Base-by-base conservation (phyloP, 2,329 filamentous ascomycete species). In the Cercospora sesami region DNA sequence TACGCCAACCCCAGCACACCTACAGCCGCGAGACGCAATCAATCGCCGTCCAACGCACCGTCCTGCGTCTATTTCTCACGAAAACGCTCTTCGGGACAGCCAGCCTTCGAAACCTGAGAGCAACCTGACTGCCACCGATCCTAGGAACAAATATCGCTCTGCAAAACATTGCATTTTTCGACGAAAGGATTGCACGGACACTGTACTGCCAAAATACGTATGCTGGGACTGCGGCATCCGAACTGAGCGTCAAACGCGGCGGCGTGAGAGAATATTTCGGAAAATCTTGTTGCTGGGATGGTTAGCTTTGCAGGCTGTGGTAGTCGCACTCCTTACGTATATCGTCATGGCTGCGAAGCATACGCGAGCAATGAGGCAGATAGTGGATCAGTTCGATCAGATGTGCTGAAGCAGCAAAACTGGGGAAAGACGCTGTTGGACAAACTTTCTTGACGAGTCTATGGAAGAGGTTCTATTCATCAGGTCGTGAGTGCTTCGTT, bases 291-390 rank as follows among this genome's bases (percentile, higher is more conserved):
- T 64, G 8, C n/a, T 57, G 14, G 30, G 31, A 57, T 64, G 62
- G 62, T 31, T 57, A 18, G 62, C 6, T 4, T 5, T 64, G 31
- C 62, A 64, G 62, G 31, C 45, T 31, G 33, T 18, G 10, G 3
- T 64, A 23, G 51, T 64, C 8, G 62, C 12, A 7, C 16, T 23
- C 26, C n/a, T 64, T 16, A 53, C 55, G 21, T 64, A 58, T 14
- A 57, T 16, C 30, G 14, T 64, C 5, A 64, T 64, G 62, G 62
- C 48, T 12, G 62, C 51, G 48, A 64, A 58, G 51, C 48, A 64
- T 23, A 42, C 30, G 51, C 53, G 62, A 33, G 62, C 31, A 5
- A 57, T 64, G 51, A 64, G 31, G 18, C 48, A 58, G 33, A 58
- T 64, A n/a, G 21, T 58, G 62, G 62, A 64, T 26, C 45, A 58